Conservation (phyloP, 352 stramenopile genomes). For the Pythium aquatile region DNA sequence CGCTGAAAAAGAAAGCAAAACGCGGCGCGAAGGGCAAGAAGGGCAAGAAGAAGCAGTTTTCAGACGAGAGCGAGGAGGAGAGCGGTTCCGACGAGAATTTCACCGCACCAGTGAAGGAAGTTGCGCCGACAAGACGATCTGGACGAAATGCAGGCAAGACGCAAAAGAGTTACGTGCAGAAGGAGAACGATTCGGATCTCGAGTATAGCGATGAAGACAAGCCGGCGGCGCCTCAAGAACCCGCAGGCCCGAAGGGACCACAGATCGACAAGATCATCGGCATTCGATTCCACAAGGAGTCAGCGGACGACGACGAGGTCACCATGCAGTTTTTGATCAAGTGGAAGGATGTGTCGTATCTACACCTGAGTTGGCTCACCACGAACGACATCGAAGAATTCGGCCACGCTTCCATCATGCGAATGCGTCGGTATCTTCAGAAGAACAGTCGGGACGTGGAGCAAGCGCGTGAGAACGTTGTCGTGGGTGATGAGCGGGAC, state of each 20-base stretch:
- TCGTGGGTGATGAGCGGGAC: slow-evolving; percentile 73
- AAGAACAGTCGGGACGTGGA: slow-evolving; percentile 86
- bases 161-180: slow-evolving; percentile 85
- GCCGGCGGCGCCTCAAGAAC: slow-evolving; percentile 32
- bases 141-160: slow-evolving; percentile 78
- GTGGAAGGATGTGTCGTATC: slow-evolving; percentile 97
- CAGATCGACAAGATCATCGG: slow-evolving; percentile 94
- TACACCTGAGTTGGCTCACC: slow-evolving; percentile 98
- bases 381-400: slow-evolving; percentile 92
- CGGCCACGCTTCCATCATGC: slow-evolving; percentile 73
- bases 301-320: slow-evolving; percentile 44
- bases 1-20: slow-evolving; percentile 69
- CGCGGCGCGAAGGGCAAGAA: slow-evolving; percentile 46
- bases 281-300: slow-evolving; percentile 73
- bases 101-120: slow-evolving; percentile 34
- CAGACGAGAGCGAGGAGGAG: slow-evolving; percentile 79
- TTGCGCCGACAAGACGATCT: slow-evolving; percentile 63
- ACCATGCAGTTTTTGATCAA: slow-evolving; percentile 98
- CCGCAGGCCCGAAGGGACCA: slow-evolving; percentile 55
- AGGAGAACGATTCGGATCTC: slow-evolving; percentile 67
- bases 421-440: slow-evolving; percentile 83
- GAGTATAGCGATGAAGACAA: slow-evolving; percentile 76
- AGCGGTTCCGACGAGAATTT: slow-evolving; percentile 65
- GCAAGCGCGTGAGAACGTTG: slow-evolving; percentile 67
- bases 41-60: slow-evolving; percentile 68